Percentiles rank a stretch among this genome's conserved stretches.
Evolutionary conservation across 1,284 basidiomycete genomes (phyloP).

Genomic region (Phlebopus sp.): DNA sequence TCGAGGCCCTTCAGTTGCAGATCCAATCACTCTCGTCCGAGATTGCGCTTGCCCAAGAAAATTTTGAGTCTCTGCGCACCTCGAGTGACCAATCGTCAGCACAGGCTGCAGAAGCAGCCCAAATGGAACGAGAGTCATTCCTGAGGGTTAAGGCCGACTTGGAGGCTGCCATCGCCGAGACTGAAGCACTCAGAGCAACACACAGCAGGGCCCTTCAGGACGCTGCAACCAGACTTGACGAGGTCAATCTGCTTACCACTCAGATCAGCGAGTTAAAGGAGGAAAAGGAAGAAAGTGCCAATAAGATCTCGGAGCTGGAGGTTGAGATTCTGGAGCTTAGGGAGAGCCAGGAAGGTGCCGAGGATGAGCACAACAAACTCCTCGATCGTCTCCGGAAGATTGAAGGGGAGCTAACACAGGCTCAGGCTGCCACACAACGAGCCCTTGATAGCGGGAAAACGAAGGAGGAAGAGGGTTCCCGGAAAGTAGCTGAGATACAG

Average conservation of each 20-base stretch:
- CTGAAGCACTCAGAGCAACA: slow-evolving; percentile 46
- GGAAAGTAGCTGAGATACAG: slow-evolving; percentile 41
- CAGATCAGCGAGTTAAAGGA: slow-evolving; percentile 56
- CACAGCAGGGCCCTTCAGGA: slow-evolving; percentile 51
- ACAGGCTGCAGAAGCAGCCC: slow-evolving; percentile 47
- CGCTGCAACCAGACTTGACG: slow-evolving; percentile 42
- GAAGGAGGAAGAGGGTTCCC: slow-evolving; percentile 47
- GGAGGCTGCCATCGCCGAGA: slow-evolving; percentile 53
- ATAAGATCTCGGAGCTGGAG: slow-evolving; percentile 76
- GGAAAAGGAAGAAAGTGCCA: slow-evolving; percentile 73
- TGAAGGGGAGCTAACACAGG: slow-evolving; percentile 50
- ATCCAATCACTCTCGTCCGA: slow-evolving; percentile 51
- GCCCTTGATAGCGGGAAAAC: slow-evolving; percentile 51
- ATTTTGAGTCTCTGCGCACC: slow-evolving; percentile 48
- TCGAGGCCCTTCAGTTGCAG: slow-evolving; percentile 50
- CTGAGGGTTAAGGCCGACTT: slow-evolving; percentile 63
- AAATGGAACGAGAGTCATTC: slow-evolving; percentile 61
- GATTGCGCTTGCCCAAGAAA: slow-evolving; percentile 48
- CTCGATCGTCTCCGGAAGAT: slow-evolving; percentile 48
- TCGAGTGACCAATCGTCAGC: slow-evolving; percentile 44
- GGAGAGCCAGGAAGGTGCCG: slow-evolving; percentile 63
- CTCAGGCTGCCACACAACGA: slow-evolving; percentile 46
- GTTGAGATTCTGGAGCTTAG: slow-evolving; percentile 76
- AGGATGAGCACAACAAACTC: slow-evolving; percentile 53
- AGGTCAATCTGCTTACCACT: slow-evolving; percentile 43